Percentiles rank a stretch among this genome's conserved stretches.
Conservation (phyloP, 2,329 filamentous ascomycete genomes). For the Leptosphaerulina australis region DNA sequence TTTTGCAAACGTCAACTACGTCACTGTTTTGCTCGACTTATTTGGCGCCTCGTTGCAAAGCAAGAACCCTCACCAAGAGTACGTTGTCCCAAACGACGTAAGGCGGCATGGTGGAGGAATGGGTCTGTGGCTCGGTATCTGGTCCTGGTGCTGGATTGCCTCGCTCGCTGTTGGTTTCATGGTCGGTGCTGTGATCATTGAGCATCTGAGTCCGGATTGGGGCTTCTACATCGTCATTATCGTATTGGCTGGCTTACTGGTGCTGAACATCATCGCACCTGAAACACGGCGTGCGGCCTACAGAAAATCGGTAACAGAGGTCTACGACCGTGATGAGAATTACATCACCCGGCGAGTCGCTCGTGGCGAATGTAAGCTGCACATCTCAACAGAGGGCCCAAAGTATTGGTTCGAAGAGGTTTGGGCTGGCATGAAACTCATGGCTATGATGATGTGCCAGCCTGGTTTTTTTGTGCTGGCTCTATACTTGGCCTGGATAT, state of each 20-base stretch:
- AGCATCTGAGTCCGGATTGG: conserved; percentile 68
- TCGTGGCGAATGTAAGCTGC: conserved; percentile 77
- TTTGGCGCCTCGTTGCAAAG: conserved; percentile 79
- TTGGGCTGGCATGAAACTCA: conserved; percentile 70
- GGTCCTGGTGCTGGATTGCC: conserved; percentile 76
- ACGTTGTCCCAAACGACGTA: conserved; percentile 70
- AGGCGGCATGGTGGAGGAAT: conserved; percentile 77
- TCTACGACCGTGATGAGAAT: conserved; percentile 54
- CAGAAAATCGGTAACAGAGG: conserved; percentile 69
- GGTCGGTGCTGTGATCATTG: conserved; percentile 72
- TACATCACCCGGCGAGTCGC: conserved; percentile 63
- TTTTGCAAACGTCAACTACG: conserved; percentile 78
- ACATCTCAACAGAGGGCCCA: conserved; percentile 72
- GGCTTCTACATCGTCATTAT: conserved; percentile 77
- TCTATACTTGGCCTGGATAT: conserved; percentile 78
- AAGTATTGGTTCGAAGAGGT: conserved; percentile 80
- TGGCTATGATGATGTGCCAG: conserved; percentile 73
- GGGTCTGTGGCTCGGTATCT: conserved; percentile 70
- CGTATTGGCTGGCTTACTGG: conserved; percentile 66
- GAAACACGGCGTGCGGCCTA: conserved; percentile 74
- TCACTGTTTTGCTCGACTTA: conserved; percentile 72
- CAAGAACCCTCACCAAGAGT: conserved; percentile 72
- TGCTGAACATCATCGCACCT: conserved; percentile 73
- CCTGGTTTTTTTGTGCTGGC: conserved; percentile 74
- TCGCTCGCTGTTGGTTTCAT: conserved; percentile 75